phyloP scores from a whole-genome alignment of 2,329 filamentous ascomycete species.

The Neoarthrinium moseri region DNA sequence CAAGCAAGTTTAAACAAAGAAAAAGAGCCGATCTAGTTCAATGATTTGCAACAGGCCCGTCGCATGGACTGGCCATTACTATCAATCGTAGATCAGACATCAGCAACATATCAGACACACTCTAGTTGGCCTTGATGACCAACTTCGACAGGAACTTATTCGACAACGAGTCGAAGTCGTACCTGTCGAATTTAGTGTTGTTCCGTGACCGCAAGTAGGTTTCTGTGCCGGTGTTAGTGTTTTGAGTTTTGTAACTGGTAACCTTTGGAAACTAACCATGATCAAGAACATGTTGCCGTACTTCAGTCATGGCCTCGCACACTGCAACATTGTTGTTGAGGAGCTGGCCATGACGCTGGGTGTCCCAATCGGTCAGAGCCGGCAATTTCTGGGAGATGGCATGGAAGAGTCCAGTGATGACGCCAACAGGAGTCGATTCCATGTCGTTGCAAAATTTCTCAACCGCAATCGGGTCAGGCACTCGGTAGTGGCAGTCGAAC shows the following conservation, averaged over 20 bases:
- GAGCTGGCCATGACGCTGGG: conserved; percentile 82
- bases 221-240: conserved; percentile 61
- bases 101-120: background rate
- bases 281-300: conserved; percentile 87
- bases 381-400: conserved; percentile 97
- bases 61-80: no score
- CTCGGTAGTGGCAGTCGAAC: conserved; percentile 95
- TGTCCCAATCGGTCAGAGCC: conserved; percentile 91
- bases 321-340: conserved; percentile 89
- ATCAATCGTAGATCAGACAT: no score
- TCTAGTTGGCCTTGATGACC: conserved; percentile 87
- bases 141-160: conserved; percentile 98
- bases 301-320: conserved; percentile 95
- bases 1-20: conserved; percentile 29
- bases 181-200: conserved; percentile 80
- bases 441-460: conserved; percentile 96
- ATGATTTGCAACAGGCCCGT: no score
- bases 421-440: conserved; percentile 93
- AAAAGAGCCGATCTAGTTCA: no score
- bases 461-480: conserved; percentile 79
- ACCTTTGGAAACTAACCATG: conserved; percentile 65
- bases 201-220: conserved; percentile 79
- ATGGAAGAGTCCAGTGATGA: conserved; percentile 95
- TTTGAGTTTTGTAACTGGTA: background rate
- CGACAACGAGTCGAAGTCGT: conserved; percentile 91